phyloP scores from a whole-genome alignment of 2,329 filamentous ascomycete species.

The Claviceps monticola region DNA sequence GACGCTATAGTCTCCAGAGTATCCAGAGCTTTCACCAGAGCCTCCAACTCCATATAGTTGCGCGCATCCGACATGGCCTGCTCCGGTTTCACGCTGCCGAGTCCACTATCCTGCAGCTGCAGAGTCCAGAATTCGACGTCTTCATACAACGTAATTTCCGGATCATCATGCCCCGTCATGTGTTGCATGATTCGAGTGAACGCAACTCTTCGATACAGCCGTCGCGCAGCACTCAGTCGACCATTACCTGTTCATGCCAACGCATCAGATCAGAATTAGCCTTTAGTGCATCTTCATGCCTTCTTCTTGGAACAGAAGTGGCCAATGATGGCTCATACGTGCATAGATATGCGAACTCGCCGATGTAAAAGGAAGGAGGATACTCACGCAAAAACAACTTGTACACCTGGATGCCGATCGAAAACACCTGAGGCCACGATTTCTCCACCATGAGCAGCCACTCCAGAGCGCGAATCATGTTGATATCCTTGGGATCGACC shows the following conservation, averaged over 20 bases:
- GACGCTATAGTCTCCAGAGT: constrained; percentile 52
- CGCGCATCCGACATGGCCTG: constrained; percentile 40
- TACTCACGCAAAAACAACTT: constrained; percentile 70
- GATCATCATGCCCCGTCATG: constrained; percentile 23
- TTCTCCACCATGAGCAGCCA: constrained; percentile 70
- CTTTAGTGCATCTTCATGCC: neutral
- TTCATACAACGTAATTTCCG: constrained; percentile 24
- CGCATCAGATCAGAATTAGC: neutral
- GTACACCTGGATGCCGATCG: constrained; percentile 58
- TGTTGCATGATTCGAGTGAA: constrained; percentile 34
- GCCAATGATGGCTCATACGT: too few relatives aligned
- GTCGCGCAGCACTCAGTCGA: constrained; percentile 40
- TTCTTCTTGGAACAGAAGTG: neutral
- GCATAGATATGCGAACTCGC: neutral
- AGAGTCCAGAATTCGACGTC: constrained; percentile 27
- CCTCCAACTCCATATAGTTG: constrained; percentile 55
- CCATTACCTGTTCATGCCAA: constrained; percentile 25
- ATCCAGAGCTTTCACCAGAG: constrained; percentile 51
- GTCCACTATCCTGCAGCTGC: constrained; percentile 22
- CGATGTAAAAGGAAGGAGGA: neutral
- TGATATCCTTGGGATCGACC: constrained; percentile 48
- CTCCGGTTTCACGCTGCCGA: constrained; percentile 22
- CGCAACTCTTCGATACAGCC: constrained; percentile 35
- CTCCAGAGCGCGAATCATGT: constrained; percentile 65
- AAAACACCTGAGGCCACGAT: constrained; percentile 58